phyloP scores from a whole-genome alignment of 2,329 filamentous ascomycete genomes.

The Calonectria pseudoturangicola region DNA sequence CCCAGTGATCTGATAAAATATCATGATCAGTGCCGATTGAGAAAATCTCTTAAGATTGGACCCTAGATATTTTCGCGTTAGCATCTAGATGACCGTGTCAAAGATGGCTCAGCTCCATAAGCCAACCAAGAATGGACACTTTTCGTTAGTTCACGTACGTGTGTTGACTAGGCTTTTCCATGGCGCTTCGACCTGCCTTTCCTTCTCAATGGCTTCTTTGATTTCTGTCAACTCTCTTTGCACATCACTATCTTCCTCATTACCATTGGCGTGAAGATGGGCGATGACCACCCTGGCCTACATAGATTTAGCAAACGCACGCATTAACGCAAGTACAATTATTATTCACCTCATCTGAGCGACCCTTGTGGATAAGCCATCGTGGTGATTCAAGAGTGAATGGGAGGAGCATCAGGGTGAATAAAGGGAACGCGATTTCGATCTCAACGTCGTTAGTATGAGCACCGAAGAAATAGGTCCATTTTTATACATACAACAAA shows the following conservation, averaged over 20 bases:
- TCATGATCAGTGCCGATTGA: neutral
- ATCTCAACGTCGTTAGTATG: neutral
- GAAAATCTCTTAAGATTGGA: conserved; percentile 1
- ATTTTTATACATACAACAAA: neutral
- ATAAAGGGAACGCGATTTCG: neutral
- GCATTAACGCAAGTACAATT: too few relatives aligned
- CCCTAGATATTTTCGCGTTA: neutral
- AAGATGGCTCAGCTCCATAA: too few relatives aligned
- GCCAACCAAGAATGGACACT: too few relatives aligned
- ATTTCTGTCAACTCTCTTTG: neutral
- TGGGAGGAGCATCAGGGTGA: neutral
- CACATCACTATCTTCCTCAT: neutral
- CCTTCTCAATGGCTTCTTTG: neutral
- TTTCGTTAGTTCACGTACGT: neutral
- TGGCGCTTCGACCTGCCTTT: neutral
- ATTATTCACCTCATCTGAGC: neutral
- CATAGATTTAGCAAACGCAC: neutral
- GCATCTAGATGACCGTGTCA: too few relatives aligned
- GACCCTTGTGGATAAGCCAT: neutral
- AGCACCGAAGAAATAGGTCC: neutral
- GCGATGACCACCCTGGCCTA: neutral
- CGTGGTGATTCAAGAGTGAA: neutral
- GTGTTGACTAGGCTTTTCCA: neutral
- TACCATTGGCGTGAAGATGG: neutral
- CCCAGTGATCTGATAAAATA: conserved; percentile 2